Base-by-base conservation (phyloP, 2,329 filamentous ascomycete genomes). In the Monosporascus sp. region DNA sequence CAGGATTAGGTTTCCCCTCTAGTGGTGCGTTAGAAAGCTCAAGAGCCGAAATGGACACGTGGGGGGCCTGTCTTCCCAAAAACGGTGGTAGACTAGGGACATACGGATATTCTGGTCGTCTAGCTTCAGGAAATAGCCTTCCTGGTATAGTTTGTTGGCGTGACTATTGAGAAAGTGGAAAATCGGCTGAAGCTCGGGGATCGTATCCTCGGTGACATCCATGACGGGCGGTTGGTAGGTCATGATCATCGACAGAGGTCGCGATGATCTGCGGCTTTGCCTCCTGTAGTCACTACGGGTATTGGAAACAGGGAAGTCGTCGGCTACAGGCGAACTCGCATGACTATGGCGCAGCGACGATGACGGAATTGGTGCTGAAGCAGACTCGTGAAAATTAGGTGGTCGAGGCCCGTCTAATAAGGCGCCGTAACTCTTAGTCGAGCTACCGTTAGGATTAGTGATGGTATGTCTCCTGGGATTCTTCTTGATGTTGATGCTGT, bases 81-180 rank as follows among this genome's bases (percentile, higher is more conserved):
- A 41, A 4, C 16, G 52, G 52, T 54, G 52, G n/a, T 37, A 41
- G 20, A 38, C 16, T 7, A 37, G 27, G 40, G 54, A 82, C 90
- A 63, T 81, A 96, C 92, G 86, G 52, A 85, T 87, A 66, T 97
- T 95, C 62, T 96, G 85, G 71, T 99, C 94, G 70, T 97, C 93
- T 48, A 99, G 77, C 73, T 97, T 99, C 63, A 99, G 74, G 62
- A 99, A 97, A 68, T 97, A 99, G 38, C 94, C 94, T 74, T 99
- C 94, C 63, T 97, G 92, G 70, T 97, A 99, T 52, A 97, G 77
- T 74, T 97, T 97, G 72, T 97, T 97, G 54, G 85, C 87, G 70
- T 99, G 94, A 72, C 88, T 94, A 74, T 96, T 97, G 60, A 99
- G 81, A 67, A 91, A 94, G 56, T 84, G 89, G 72, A 97, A 97